Base-by-base conservation (phyloP, 306 rosid species). In the Medicago arabica region DNA sequence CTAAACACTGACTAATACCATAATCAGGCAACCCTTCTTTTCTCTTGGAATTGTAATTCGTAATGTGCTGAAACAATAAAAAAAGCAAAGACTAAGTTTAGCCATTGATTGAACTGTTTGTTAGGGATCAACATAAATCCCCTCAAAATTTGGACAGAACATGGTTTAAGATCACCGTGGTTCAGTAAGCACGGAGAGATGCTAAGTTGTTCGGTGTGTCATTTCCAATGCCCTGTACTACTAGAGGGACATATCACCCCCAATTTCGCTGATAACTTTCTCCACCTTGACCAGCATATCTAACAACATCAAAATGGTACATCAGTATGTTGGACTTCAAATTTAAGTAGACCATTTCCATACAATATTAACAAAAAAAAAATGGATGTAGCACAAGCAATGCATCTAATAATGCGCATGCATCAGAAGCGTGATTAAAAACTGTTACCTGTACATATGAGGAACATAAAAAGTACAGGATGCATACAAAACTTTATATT, bases 261-360 rank as follows among this genome's bases (percentile, higher is more conserved):
- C 97, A 11, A 94, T 75, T 77, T 92, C 96, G 64, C 57, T 12
- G 61, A 94, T 84, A 46, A 91, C 87, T 90, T 77, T 88, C 89
- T 94, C 97, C 83, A 94, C 98, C 80, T 82, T 88, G 14, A 74
- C 69, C 88, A 94, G 83, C 89, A 94, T 92, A 87, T 92, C 98
- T 94, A 86, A 64, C 4, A 43, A 71, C 25, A 65, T 43, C 14
- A 82, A 71, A 78, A 40, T 47, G 14, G 40, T 8, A 55, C 58
- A 34, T 75, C 28, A 85, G 69, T 65, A 71, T 40, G 31, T 8
- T 67, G 17, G 46, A 43, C 47, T 68, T 51, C 28, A 3, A 64
- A 64, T 51, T 31, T 54, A 17, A 17, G 63, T 63, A 61, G 74
- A 76, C 38, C 16, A 83, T 63, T 1, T 2, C 38, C 38, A 34